phyloP scores from a whole-genome alignment of 1,139 yeast species.

The Yamadazyma conglobata region DNA sequence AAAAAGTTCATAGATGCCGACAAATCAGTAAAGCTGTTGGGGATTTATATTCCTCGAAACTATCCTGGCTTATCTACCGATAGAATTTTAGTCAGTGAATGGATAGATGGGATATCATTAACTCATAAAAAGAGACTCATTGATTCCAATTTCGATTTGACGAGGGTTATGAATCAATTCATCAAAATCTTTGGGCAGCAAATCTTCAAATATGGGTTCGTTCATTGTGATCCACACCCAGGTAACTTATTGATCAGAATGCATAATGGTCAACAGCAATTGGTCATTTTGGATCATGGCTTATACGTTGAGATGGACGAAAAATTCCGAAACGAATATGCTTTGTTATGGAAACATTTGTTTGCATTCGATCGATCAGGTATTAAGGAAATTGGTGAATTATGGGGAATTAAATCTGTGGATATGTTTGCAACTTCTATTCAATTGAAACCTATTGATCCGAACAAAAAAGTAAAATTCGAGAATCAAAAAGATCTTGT shows the following conservation, averaged over 20 bases:
- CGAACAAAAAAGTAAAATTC: slow-evolving; percentile 14
- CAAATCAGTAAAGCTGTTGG: slow-evolving; percentile 17
- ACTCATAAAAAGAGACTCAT: slow-evolving; percentile 42
- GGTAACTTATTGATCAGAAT: slow-evolving; percentile 61
- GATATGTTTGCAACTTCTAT: slow-evolving; percentile 63
- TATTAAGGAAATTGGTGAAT: slow-evolving; percentile 45
- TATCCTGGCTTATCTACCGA: slow-evolving; percentile 44
- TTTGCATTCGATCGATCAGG: slow-evolving; percentile 50
- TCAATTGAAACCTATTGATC: slow-evolving; percentile 42
- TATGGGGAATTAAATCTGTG: slow-evolving; percentile 73
- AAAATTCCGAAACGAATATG: slow-evolving; percentile 53
- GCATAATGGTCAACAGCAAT: slow-evolving; percentile 44
- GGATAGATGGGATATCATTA: slow-evolving; percentile 71
- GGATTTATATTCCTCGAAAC: slow-evolving; percentile 48
- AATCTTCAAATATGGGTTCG: slow-evolving; percentile 70
- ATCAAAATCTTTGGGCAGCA: slow-evolving; percentile 60
- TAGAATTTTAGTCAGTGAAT: slow-evolving; percentile 62
- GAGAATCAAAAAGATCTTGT: slow-evolving; percentile 26
- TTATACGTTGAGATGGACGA: slow-evolving; percentile 55
- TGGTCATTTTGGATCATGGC: slow-evolving; percentile 76
- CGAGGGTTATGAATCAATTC: slow-evolving; percentile 49
- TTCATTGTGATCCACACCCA: slow-evolving; percentile 84
- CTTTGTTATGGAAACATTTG: slow-evolving; percentile 60
- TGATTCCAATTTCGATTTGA: slow-evolving; percentile 38
- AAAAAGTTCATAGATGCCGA: slow-evolving; percentile 22